These are phyloP conservation scores for Polytrichum formosum DNA, from an alignment of 225 moss, liverwort and hornwort genomes.

Conservation along the genomic window DNA sequence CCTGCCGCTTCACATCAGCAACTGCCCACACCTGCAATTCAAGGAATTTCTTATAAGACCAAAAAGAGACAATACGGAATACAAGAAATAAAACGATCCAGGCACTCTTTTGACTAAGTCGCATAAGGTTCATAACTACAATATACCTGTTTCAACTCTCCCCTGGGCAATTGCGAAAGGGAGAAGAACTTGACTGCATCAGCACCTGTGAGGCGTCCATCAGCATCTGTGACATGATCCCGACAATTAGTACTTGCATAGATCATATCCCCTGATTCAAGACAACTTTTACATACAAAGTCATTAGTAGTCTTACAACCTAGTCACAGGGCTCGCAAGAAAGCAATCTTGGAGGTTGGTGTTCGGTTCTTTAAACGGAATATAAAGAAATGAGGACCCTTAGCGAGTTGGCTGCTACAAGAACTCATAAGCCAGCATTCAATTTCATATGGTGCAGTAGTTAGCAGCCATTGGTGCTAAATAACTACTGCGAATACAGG, in stretches of 20 bases:
- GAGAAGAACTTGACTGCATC: conserved; percentile 97
- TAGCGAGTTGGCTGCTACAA: no score
- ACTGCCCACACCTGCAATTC: conserved; percentile 80
- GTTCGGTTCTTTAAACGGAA: not conserved
- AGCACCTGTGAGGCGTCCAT: conserved; percentile 91
- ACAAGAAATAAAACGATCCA: no score
- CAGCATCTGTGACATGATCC: conserved; percentile 50
- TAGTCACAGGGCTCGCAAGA: not conserved
- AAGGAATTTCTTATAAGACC: not conserved
- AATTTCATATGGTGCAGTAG: no score
- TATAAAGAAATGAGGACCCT: not conserved
- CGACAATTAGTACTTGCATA: not conserved
- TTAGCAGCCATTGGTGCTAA: no score
- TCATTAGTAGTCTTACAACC: no score
- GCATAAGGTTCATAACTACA: not conserved
- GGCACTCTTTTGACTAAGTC: no score
- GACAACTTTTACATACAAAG: not conserved
- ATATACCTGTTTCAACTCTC: conserved; percentile 83
- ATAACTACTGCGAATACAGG: no score
- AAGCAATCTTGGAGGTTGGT: not conserved
- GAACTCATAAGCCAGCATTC: no score
- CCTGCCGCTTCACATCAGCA: conserved; percentile 88
- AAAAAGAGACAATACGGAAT: not conserved
- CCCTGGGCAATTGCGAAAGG: conserved; percentile 70
- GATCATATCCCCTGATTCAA: not conserved